A percentile compares a stretch with the other conserved stretches of the same genome.
phyloP scores from a whole-genome alignment of 805 yeast genomes.

The Nakazawaea ambrosiae region DNA sequence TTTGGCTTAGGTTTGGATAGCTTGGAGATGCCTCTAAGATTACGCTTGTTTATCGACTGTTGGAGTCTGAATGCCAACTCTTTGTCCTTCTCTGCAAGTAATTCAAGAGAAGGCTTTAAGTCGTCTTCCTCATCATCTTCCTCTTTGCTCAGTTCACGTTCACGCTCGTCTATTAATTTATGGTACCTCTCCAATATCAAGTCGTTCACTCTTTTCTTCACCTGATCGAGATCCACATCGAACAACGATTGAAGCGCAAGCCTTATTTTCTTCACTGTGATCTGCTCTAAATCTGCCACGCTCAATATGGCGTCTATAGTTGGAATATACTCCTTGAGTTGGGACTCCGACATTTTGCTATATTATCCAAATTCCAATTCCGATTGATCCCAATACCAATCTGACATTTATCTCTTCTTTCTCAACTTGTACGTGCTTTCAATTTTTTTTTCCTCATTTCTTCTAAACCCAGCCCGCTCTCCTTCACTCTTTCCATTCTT shows the following conservation, averaged over 20 bases:
- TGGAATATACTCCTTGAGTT: constrained; percentile 38
- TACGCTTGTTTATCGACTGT: constrained; percentile 12
- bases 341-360: constrained; percentile 3
- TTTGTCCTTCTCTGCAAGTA: constrained; percentile 42
- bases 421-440: no score
- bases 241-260: constrained; percentile 67
- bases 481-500: no score
- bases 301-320: constrained; percentile 69
- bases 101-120: constrained; percentile 21
- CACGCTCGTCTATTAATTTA: constrained; percentile 33
- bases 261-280: constrained; percentile 66
- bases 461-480: no score
- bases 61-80: constrained; percentile 41
- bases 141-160: constrained; percentile 12
- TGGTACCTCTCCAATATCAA: constrained; percentile 54
- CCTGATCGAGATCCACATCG: constrained; percentile 41
- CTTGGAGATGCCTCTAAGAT: constrained; percentile 9
- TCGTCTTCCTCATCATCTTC: constrained; percentile 1
- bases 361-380: no score
- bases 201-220: constrained; percentile 52
- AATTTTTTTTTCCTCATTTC: no score
- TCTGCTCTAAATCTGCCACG: constrained; percentile 61
- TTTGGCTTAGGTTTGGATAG: constrained; percentile 8
- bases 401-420: no score
- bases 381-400: background rate